phyloP scores from a whole-genome alignment of 1,284 basidiomycete species.

The Trichosporon faecale region DNA sequence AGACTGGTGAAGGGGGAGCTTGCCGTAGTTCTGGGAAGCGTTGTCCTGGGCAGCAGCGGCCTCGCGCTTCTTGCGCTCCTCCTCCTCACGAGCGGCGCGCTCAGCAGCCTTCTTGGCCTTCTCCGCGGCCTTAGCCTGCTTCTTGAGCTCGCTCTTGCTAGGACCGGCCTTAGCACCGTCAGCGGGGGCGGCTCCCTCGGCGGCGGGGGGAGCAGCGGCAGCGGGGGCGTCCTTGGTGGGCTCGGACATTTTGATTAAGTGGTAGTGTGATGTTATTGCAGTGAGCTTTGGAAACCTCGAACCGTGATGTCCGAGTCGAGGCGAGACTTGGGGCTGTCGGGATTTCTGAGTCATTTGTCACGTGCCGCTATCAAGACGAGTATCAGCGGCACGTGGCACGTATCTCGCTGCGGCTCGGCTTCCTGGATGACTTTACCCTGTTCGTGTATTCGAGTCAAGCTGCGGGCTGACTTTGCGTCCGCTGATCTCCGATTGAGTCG shows the following conservation, averaged over 20 bases:
- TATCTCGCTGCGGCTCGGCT: background rate
- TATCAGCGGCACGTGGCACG: background rate
- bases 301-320: background rate
- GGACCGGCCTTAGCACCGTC: constrained; percentile 52
- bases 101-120: constrained; percentile 88
- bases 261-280: background rate
- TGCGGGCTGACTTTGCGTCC: constrained; percentile 4
- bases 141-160: constrained; percentile 89
- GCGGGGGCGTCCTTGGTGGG: constrained; percentile 21
- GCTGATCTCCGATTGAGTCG: constrained; percentile 8
- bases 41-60: constrained; percentile 76
- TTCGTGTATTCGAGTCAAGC: background rate
- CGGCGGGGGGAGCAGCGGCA: constrained; percentile 15
- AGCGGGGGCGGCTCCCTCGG: constrained; percentile 18
- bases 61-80: constrained; percentile 69
- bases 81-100: constrained; percentile 72
- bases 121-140: constrained; percentile 85
- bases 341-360: constrained; percentile 7
- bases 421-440: background rate
- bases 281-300: constrained; percentile 3
- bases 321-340: background rate
- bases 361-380: background rate
- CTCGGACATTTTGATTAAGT: constrained; percentile 27
- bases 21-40: constrained; percentile 82
- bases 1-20: constrained; percentile 87